These are phyloP conservation scores for Deinandra increscens DNA, from an alignment of 129 eudicot genomes.

Conservation along the genomic window DNA sequence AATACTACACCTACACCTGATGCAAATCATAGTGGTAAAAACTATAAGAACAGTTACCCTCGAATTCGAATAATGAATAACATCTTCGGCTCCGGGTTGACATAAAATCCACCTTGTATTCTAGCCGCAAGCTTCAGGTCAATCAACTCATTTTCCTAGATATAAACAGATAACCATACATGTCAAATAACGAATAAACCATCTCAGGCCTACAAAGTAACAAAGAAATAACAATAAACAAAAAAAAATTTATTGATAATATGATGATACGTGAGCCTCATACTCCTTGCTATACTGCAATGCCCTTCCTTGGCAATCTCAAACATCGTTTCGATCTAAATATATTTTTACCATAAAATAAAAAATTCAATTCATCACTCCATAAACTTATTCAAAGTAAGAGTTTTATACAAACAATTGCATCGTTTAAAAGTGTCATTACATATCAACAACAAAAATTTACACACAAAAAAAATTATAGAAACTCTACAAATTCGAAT, in stretches of 20 bases:
- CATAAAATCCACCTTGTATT: constrained; percentile 31
- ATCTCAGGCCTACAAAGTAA: neutral
- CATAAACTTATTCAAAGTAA: neutral
- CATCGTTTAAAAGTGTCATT: neutral
- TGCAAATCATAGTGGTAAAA: neutral
- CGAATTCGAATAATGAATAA: constrained; percentile 58
- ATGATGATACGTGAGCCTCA: constrained; percentile 40
- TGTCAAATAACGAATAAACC: neutral
- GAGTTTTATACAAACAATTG: neutral
- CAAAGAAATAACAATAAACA: neutral
- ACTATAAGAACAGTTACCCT: constrained; percentile 34
- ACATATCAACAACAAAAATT: neutral
- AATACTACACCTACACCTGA: too few relatives aligned
- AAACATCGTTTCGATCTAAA: constrained; percentile 40
- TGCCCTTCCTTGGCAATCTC: constrained; percentile 38
- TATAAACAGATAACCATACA: neutral
- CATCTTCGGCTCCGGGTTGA: constrained; percentile 17
- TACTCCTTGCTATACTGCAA: constrained; percentile 53
- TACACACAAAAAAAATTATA: neutral
- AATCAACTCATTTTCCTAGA: constrained; percentile 52
- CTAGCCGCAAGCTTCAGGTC: constrained; percentile 63
- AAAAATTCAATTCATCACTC: neutral
- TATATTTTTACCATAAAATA: neutral
- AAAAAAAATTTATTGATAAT: too few relatives aligned
- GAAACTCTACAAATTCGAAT: too few relatives aligned